phyloP scores from a whole-genome alignment of 305 asterid species.

The Solanum aculeatissimum region DNA sequence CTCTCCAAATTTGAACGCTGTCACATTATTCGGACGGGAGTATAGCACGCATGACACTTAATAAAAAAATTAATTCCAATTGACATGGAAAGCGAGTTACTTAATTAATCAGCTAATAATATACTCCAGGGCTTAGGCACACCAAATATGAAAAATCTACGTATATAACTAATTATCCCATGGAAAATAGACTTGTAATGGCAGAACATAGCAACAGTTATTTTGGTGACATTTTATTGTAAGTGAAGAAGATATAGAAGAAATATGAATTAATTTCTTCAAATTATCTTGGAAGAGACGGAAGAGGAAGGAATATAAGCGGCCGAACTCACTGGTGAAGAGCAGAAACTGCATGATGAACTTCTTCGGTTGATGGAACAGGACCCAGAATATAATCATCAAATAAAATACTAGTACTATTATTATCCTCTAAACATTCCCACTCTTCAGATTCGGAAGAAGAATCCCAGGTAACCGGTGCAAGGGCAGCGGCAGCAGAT shows the following conservation, averaged over 20 bases:
- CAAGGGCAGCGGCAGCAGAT: constrained; percentile 12
- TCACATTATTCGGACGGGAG: neutral
- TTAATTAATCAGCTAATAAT: neutral
- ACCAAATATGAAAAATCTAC: neutral
- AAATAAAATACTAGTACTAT: neutral
- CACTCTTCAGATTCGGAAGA: constrained; percentile 46
- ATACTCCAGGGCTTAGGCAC: neutral
- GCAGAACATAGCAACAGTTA: neutral
- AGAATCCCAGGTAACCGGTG: constrained; percentile 11
- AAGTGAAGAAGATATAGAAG: neutral
- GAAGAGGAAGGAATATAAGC: neutral
- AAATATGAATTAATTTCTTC: neutral
- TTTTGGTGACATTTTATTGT: neutral
- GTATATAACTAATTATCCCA: neutral
- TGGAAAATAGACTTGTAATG: neutral
- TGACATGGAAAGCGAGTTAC: neutral
- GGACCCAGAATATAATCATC: constrained; percentile 45
- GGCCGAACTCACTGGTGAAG: constrained; percentile 46
- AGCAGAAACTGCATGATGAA: constrained; percentile 51
- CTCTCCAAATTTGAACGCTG: neutral
- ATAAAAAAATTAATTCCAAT: neutral
- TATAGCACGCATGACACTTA: neutral
- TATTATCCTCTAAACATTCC: constrained; percentile 34
- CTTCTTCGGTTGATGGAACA: constrained; percentile 61
- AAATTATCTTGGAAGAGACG: neutral